These are phyloP conservation scores for Sporisorium sorghi DNA, from an alignment of 1,284 basidiomycete genomes.

Conservation along the genomic window DNA sequence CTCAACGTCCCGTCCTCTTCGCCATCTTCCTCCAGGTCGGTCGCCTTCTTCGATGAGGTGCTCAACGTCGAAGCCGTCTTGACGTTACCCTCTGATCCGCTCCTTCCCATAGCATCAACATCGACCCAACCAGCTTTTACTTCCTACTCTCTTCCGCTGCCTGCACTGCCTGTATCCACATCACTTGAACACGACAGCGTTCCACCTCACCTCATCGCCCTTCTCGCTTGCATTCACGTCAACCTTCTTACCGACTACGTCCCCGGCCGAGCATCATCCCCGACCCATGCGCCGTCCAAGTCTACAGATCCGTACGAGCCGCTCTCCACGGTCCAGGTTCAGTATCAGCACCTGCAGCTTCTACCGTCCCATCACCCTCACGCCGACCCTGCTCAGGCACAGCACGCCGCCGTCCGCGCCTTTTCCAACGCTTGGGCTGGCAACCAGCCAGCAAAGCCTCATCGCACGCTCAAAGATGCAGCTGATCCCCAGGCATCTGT, in stretches of 20 bases:
- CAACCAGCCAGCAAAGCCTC: constrained; percentile 33
- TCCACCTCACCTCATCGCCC: constrained; percentile 29
- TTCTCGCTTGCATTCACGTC: constrained; percentile 44
- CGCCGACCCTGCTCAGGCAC: constrained; percentile 14
- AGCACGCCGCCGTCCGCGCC: constrained; percentile 31
- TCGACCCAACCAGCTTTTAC: background rate
- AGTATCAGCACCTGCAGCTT: constrained; percentile 28
- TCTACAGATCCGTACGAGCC: constrained; percentile 43
- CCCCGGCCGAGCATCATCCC: constrained; percentile 11
- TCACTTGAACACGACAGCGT: constrained; percentile 15
- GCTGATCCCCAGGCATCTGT: background rate
- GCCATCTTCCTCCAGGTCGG: constrained; percentile 14
- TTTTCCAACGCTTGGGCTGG: constrained; percentile 47
- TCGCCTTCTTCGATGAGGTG: constrained; percentile 45
- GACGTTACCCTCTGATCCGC: constrained; percentile 26
- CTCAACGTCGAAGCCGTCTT: constrained; percentile 35
- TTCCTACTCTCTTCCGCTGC: constrained; percentile 13
- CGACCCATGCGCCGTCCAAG: constrained; percentile 2
- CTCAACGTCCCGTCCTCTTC: constrained; percentile 25
- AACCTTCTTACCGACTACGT: constrained; percentile 44
- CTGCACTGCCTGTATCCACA: constrained; percentile 2
- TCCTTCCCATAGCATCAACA: constrained; percentile 14
- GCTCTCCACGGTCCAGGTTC: constrained; percentile 28
- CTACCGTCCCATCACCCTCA: constrained; percentile 28
- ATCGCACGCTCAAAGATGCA: constrained; percentile 31